Conservation (phyloP, 139 green algal species). For the Chlorella vulgaris region DNA sequence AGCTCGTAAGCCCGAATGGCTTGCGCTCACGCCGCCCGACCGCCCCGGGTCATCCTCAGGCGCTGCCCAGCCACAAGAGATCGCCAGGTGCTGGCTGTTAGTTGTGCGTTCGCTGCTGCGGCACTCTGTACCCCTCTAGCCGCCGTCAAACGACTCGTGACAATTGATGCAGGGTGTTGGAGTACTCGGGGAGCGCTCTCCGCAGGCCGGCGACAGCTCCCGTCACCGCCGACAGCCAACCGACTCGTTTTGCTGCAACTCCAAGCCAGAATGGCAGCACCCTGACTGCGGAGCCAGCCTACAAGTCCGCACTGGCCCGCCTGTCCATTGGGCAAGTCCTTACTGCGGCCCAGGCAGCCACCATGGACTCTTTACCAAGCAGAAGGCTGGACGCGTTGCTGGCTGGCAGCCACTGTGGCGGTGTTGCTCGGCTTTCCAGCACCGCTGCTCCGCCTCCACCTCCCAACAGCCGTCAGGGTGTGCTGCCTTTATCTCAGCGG, state of each 20-base stretch:
- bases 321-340: background rate
- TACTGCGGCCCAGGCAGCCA: background rate
- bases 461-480: too few species aligned
- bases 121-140: background rate
- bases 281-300: background rate
- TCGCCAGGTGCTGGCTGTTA: too few species aligned
- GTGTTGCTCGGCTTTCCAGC: too few species aligned
- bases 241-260: background rate
- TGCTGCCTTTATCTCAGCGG: too few species aligned
- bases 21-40: too few species aligned
- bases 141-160: too few species aligned
- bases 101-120: too few species aligned
- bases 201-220: background rate
- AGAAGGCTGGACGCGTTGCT: background rate
- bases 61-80: too few species aligned
- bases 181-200: background rate
- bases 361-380: background rate
- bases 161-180: constrained; percentile 1
- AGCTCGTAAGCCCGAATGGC: too few species aligned
- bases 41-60: too few species aligned
- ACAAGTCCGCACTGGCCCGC: constrained; percentile 5
- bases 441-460: too few species aligned
- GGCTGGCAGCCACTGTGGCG: background rate
- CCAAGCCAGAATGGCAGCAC: background rate
- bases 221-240: background rate